Percentiles rank a stretch among this genome's conserved stretches.
phyloP scores from a whole-genome alignment of 139 green algal genomes.

The Chlamydomonas sp. region DNA sequence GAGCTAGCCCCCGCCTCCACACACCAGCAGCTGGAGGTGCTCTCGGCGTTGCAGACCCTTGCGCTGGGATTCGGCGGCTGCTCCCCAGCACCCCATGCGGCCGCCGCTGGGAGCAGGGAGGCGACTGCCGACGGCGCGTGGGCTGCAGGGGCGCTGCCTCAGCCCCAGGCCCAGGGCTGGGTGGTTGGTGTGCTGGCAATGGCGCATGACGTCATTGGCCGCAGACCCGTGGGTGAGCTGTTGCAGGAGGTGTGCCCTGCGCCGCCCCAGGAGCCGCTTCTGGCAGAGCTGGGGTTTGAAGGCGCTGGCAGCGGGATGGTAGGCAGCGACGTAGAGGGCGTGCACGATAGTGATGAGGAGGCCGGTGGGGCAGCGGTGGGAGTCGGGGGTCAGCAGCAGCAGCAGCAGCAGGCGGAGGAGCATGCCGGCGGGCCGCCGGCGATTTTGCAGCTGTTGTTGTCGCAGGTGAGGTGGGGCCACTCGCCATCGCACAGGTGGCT shows the following conservation, averaged over 20 bases:
- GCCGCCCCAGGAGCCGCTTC: background rate
- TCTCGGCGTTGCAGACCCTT: too few relatives aligned
- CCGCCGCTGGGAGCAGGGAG: too few relatives aligned
- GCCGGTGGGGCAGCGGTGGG: too few relatives aligned
- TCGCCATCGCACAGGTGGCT: background rate
- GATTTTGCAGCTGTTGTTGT: background rate
- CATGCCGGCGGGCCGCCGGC: background rate
- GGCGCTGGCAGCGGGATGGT: too few relatives aligned
- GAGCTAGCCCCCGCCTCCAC: too few relatives aligned
- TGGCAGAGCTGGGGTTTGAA: too few relatives aligned
- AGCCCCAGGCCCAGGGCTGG: conserved; percentile 7
- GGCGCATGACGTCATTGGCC: background rate
- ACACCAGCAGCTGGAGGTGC: too few relatives aligned
- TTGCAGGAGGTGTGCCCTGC: background rate
- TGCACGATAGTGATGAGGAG: too few relatives aligned
- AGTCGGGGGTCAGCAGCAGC: too few relatives aligned
- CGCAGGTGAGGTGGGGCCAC: conserved; percentile 11
- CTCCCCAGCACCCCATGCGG: too few relatives aligned
- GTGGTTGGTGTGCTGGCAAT: conserved; percentile 18
- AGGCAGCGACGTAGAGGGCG: too few relatives aligned
- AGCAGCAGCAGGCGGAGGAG: background rate
- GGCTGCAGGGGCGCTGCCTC: background rate
- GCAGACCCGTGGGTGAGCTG: conserved; percentile 16
- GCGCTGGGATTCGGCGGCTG: too few relatives aligned
- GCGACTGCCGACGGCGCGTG: conserved; percentile 17